Conservation (phyloP, 768 basidiomycete genomes). For the Suillus subluteus region DNA sequence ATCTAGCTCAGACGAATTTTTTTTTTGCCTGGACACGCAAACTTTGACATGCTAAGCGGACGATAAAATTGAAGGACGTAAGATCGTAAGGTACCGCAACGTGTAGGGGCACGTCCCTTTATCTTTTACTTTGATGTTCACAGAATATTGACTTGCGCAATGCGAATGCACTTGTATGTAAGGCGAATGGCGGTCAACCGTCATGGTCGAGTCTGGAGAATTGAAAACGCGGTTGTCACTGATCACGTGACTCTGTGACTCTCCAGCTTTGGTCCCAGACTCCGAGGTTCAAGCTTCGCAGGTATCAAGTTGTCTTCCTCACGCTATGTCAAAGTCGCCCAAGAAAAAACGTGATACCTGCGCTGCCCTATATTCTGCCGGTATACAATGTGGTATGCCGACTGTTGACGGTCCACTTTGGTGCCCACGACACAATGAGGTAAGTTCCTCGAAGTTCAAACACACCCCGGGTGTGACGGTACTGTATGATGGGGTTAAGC, state of each 20-base stretch:
- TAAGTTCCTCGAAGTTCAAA: slow-evolving; percentile 9
- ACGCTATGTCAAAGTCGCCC: slow-evolving; percentile 14
- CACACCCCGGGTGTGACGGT: background rate
- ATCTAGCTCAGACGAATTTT: background rate
- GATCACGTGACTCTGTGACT: slow-evolving; percentile 2
- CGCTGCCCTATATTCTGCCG: slow-evolving; percentile 21
- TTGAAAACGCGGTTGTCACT: background rate
- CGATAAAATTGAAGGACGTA: background rate
- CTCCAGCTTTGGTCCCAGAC: too few relatives aligned
- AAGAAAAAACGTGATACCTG: slow-evolving; percentile 21
- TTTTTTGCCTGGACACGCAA: background rate
- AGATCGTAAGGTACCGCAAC: background rate
- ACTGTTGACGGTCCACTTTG: slow-evolving; percentile 20
- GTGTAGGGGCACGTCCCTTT: background rate
- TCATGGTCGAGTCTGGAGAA: too few relatives aligned
- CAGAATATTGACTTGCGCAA: too few relatives aligned
- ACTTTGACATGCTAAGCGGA: background rate
- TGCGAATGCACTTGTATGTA: too few relatives aligned
- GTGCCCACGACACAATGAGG: slow-evolving; percentile 38
- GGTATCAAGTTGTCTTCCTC: background rate
- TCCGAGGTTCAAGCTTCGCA: too few relatives aligned
- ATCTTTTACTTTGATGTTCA: too few relatives aligned
- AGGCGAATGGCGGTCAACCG: too few relatives aligned
- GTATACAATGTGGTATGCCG: slow-evolving; percentile 19
- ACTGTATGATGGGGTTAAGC: background rate